These are phyloP conservation scores for Nemania diffusa DNA, from an alignment of 2,329 filamentous ascomycete genomes.

Conservation along the genomic window DNA sequence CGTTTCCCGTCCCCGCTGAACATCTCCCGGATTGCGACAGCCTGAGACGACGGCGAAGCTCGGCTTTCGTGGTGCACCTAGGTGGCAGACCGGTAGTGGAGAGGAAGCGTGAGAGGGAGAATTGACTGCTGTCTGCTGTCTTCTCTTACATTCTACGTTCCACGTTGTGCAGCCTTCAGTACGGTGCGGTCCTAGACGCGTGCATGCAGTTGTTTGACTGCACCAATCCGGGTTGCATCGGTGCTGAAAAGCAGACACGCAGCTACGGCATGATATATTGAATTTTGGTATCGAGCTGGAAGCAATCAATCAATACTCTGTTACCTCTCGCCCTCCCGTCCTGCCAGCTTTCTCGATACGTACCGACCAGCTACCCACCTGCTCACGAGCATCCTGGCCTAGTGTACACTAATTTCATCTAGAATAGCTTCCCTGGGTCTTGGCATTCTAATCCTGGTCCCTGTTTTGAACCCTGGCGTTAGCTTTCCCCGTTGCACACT, in stretches of 20 bases:
- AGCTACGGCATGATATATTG: slow-evolving; percentile 27
- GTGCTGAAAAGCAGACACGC: slow-evolving; percentile 28
- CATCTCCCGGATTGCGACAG: slow-evolving; percentile 30
- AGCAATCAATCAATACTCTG: background rate
- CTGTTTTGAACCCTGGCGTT: slow-evolving; percentile 40
- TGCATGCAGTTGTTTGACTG: slow-evolving; percentile 33
- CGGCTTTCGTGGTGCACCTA: slow-evolving; percentile 21
- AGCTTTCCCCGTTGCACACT: slow-evolving; percentile 42
- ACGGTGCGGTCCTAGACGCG: slow-evolving; percentile 3
- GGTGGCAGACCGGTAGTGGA: slow-evolving; percentile 6
- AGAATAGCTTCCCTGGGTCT: slow-evolving; percentile 34
- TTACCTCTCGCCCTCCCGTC: background rate
- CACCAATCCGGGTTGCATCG: slow-evolving; percentile 27
- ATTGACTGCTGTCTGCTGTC: background rate
- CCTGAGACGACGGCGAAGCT: slow-evolving; percentile 22
- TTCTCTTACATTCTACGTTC: slow-evolving; percentile 1
- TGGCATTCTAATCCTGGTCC: slow-evolving; percentile 36
- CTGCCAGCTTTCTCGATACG: slow-evolving; percentile 20
- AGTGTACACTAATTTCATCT: slow-evolving; percentile 25
- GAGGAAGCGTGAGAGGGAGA: slow-evolving; percentile 6
- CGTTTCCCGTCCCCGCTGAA: slow-evolving; percentile 22
- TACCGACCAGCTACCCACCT: slow-evolving; percentile 18
- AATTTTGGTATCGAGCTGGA: slow-evolving; percentile 12
- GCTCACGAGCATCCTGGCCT: slow-evolving; percentile 13
- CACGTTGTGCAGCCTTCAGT: slow-evolving; percentile 7